Conservation (phyloP, 108 stramenopile genomes). For the Mediolabrus comicus region DNA sequence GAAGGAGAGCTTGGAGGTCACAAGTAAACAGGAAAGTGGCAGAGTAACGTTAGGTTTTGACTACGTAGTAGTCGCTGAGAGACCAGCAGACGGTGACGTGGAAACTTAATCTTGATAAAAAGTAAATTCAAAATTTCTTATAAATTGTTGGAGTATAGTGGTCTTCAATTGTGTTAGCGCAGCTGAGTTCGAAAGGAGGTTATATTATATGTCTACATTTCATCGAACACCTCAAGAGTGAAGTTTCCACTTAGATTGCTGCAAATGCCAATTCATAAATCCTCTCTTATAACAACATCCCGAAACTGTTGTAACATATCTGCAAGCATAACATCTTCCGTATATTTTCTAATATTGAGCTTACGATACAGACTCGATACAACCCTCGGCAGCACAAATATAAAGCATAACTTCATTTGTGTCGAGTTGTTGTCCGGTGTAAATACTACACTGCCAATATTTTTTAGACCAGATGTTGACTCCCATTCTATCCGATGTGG, state of each 20-base stretch:
- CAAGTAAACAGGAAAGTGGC: conserved; percentile 27
- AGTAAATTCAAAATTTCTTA: not conserved
- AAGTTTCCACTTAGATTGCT: too few relatives aligned
- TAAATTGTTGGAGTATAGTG: not conserved
- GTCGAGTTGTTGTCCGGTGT: conserved; percentile 7
- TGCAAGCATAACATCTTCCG: conserved; percentile 62
- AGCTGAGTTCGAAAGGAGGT: too few relatives aligned
- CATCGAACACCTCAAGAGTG: too few relatives aligned
- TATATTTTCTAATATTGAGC: conserved; percentile 51
- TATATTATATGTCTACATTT: too few relatives aligned
- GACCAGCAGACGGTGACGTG: not conserved
- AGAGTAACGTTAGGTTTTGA: conserved; percentile 89
- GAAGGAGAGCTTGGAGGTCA: conserved; percentile 56
- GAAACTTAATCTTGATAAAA: not conserved
- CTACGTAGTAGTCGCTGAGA: conserved; percentile 89
- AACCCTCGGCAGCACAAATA: conserved; percentile 59
- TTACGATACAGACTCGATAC: conserved; percentile 55
- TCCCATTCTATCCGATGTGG: conserved; percentile 73
- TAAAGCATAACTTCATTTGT: conserved; percentile 61
- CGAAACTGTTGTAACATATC: conserved; percentile 66
- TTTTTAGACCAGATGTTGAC: conserved; percentile 67
- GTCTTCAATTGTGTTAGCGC: not conserved
- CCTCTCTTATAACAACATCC: conserved; percentile 56
- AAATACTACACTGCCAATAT: conserved; percentile 60
- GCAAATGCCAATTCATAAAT: conserved; percentile 27